Evolutionary conservation across 139 green algal species (phyloP), one percentile per base, ranked within the genome.

Genomic region (Parachlorella kessleri): DNA sequence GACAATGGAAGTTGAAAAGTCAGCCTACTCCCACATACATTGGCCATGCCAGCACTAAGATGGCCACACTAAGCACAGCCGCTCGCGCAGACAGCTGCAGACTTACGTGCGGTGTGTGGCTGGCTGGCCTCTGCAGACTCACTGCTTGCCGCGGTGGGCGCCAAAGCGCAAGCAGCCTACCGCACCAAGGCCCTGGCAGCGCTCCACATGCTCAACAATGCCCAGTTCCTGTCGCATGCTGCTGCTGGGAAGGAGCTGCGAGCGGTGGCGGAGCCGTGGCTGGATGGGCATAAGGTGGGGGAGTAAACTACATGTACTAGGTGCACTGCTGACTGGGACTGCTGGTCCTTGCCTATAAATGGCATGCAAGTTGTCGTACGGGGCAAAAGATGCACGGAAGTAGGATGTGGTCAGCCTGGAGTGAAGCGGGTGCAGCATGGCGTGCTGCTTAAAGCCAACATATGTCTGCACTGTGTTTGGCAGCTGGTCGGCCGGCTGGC

Each of bases 181-280:
- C 66, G 48, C 38, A 67, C 30, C 33, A 30, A 40, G 9, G 79
- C 84, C 0, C 81, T 90, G 73, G 81, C 82, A 1, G 72, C 80
- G 9, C 70, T 91, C 66, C 87, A 88, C 80, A 73, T 87, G 66
- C 85, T 90, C 79, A 91, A 91, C 80, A 91, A 91, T 72, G 35
- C 80, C 42, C 76, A 85, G 21, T 88, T 87, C 64, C n/a, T 86
- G n/a, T 42, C 75, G 23, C 76, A 84, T 23, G 69, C 84, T 10
- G 73, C 81, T 18, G 69, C 59, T 39, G 82, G 75, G 63, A 54
- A 71, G 26, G 86, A 84, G 32, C 76, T 90, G 54, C n/a, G 39
- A 10, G 39, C 88, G 38, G 78, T 95, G 64, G 87, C 85, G 0
- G 59, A 82, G 18, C 78, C 77, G 35, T 94, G 90, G 90, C 66